Evolutionary conservation across 2,329 filamentous ascomycete genomes (phyloP), one percentile per base, ranked within the genome.

Genomic region (Didymellaceae sp.): DNA sequence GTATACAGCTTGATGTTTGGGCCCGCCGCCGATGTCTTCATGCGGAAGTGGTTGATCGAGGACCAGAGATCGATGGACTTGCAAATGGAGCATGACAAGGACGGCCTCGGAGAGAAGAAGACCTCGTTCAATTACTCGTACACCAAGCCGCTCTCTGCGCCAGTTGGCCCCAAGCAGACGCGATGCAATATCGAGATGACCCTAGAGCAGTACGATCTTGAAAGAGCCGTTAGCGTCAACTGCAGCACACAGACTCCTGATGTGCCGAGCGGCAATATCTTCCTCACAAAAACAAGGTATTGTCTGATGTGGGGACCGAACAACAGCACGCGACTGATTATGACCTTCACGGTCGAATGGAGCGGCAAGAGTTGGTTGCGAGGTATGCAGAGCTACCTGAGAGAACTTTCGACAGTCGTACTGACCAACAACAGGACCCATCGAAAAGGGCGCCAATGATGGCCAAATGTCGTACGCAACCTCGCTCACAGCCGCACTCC

Each of bases 291-390:
- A 75, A 99, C 94, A 3, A 90, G 89, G 62, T 99, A 97, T 68
- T 96, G 95, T 67, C 80, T 99, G 17, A 90, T 90, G 42, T 99
- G 94, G 94, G 91, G 87, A 4, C 86, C 94, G 41, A 87, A 86
- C 55, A 96, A 96, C 65, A 79, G 85, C 30, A 99, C 95, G 1
- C 84, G 91, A 21, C 77, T 99, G 22, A 85, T 94, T 55, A 88
- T 93, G 76, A 97, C 88, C 60, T 97, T 91, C 71, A 88, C 86
- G 2, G 89, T 97, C 33, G 95, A 99, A 68, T 99, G 95, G 95
- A 87, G 88, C 3, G 92, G 92, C 63, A 99, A 97, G 80, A 97
- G 92, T 77, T 99, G 94, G 94, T 78, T 99, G 35, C 97, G 94
- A 78, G 90, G 92, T 95, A 78, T 70, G 79, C 37, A 20, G 2